Evolutionary conservation across 2,329 filamentous ascomycete genomes (phyloP), one percentile per base, ranked within the genome.

Genomic region (Aspergillus quadricinctus): DNA sequence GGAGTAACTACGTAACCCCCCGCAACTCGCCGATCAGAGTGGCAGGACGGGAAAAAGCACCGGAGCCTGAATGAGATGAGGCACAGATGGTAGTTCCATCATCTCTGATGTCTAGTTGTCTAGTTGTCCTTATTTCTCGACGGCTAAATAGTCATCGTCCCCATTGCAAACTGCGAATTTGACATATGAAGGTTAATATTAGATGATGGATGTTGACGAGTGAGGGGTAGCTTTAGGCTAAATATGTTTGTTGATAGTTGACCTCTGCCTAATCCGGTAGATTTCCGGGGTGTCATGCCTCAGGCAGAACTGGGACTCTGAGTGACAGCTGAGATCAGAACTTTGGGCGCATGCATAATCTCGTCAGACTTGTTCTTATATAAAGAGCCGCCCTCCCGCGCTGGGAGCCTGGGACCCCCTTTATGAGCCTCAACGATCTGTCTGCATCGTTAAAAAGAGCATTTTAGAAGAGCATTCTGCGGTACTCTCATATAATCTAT

Each of bases 211-310:
- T 21, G 40, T 43, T 10, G n/a, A 21, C 21, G 21, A 43, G 9
- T 0, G 40, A 23, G 41, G n/a, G 21, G n/a, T 4, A 3, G 19
- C 41, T 45, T 54, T 55, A 55, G 53, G 53, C 53, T 55, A 55
- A 54, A 54, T 17, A 35, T 28, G 23, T 14, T 17, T 28, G 23
- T 14, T 17, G 40, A 41, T 14, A 48, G 52, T 27, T 29, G 45
- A 19, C n/a, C 11, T 54, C 25, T 37, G 52, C 52, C 48, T 48
- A 46, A 51, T 55, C 17, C 28, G 40, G 53, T 48, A 55, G 50
- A 29, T 48, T 51, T 55, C 53, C 53, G 40, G 41, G 8, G 25
- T 29, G 14, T 3, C 17, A 1, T 55, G 53, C 53, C 53, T 46
- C 37, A 55, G 53, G 53, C 53, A 51, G 17, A 19, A 3, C 19